These are phyloP conservation scores for Starmerella vitae DNA, from an alignment of 805 yeast species.

Conservation along the genomic window DNA sequence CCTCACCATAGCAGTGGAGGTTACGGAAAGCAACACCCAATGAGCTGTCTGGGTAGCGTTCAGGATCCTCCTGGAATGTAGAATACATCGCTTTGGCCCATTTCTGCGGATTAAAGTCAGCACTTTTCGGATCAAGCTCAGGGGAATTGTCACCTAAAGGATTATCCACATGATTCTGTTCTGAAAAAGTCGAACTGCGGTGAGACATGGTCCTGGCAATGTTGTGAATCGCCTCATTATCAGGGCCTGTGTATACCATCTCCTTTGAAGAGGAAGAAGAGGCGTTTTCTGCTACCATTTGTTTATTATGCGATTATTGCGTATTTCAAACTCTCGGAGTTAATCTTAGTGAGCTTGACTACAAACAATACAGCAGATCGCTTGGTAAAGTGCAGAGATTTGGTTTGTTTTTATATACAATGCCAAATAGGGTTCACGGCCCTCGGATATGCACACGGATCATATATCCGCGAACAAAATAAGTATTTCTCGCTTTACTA, in stretches of 20 bases:
- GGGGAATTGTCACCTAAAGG: slow-evolving; percentile 27
- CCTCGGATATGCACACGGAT: no score
- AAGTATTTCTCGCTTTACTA: no score
- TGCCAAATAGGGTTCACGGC: no score
- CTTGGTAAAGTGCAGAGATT: no score
- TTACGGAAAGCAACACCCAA: slow-evolving; percentile 51
- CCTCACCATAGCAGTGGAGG: slow-evolving; percentile 51
- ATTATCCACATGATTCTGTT: neutral
- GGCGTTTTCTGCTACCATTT: no score
- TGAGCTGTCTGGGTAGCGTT: slow-evolving; percentile 42
- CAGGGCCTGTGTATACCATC: slow-evolving; percentile 12
- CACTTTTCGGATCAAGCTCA: slow-evolving; percentile 44
- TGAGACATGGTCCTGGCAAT: slow-evolving; percentile 11
- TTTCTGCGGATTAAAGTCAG: slow-evolving; percentile 40
- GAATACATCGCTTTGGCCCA: slow-evolving; percentile 53
- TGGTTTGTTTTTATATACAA: no score
- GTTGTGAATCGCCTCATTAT: slow-evolving; percentile 4
- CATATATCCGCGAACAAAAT: no score
- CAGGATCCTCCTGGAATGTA: slow-evolving; percentile 42
- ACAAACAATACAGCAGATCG: no score
- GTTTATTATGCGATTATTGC: no score
- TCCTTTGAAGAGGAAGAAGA: no score
- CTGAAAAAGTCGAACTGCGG: neutral
- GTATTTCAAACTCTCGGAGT: no score
- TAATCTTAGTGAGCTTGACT: no score